These are phyloP conservation scores for Scytalidium lignicola DNA, from an alignment of 2,329 filamentous ascomycete genomes.

Conservation along the genomic window DNA sequence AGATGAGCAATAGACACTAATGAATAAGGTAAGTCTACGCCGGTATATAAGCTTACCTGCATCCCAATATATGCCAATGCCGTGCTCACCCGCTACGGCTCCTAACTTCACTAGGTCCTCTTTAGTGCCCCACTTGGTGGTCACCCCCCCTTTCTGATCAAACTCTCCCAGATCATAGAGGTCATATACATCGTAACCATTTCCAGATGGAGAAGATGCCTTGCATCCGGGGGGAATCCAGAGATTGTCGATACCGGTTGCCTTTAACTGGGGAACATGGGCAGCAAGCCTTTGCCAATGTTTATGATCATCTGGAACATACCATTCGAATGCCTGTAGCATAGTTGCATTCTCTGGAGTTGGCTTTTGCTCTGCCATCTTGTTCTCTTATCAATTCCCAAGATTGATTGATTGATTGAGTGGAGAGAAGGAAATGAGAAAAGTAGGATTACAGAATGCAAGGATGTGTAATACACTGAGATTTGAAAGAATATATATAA, in stretches of 20 bases:
- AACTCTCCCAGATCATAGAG: constrained; percentile 69
- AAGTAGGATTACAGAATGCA: no score
- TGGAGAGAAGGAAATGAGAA: no score
- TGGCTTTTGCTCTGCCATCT: constrained; percentile 17
- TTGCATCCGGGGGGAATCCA: constrained; percentile 72
- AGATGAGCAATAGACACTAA: constrained; percentile 1
- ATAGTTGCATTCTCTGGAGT: constrained; percentile 49
- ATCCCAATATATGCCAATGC: constrained; percentile 61
- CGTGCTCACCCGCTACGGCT: constrained; percentile 43
- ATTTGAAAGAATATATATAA: no score
- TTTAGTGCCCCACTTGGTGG: constrained; percentile 66
- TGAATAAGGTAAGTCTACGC: neutral
- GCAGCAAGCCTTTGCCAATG: constrained; percentile 56
- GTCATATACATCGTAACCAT: constrained; percentile 68
- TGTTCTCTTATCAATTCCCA: no score
- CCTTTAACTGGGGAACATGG: constrained; percentile 48
- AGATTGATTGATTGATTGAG: no score
- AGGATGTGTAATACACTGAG: no score
- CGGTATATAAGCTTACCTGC: constrained; percentile 30
- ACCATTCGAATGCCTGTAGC: constrained; percentile 71
- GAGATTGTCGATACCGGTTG: constrained; percentile 55
- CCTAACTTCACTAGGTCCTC: constrained; percentile 53
- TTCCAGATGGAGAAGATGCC: constrained; percentile 53
- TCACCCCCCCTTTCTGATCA: constrained; percentile 57
- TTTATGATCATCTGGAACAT: constrained; percentile 53